Conservation (phyloP, 2,329 filamentous ascomycete genomes). For the Trichoderma afroharzianum region DNA sequence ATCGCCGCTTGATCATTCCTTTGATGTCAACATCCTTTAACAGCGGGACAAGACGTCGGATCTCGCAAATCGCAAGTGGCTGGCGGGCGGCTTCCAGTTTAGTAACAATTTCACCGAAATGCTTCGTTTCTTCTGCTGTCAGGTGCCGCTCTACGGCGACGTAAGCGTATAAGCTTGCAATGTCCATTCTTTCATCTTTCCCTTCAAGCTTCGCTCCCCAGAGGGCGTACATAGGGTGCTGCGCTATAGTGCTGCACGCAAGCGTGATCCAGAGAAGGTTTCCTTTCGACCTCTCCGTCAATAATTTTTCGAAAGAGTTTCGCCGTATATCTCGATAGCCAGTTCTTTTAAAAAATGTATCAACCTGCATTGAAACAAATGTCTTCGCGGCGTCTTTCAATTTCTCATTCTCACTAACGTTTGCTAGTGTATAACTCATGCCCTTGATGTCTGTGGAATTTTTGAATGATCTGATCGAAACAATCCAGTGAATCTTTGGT, state of each 20-base stretch:
- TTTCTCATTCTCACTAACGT: neutral
- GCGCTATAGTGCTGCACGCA: neutral
- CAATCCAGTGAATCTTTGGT: neutral
- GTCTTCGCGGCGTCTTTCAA: neutral
- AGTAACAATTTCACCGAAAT: neutral
- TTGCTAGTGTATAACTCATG: neutral
- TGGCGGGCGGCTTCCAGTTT: neutral
- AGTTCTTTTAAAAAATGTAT: neutral
- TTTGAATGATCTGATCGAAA: neutral
- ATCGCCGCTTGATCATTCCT: neutral
- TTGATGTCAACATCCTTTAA: neutral
- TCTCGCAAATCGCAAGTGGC: neutral
- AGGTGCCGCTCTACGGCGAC: neutral
- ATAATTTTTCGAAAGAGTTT: neutral
- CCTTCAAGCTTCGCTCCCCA: neutral
- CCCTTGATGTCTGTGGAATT: neutral
- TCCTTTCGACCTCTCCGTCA: neutral
- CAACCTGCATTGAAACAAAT: neutral
- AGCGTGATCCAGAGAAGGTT: neutral
- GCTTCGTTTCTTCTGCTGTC: neutral
- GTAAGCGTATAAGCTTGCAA: neutral
- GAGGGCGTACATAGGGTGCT: neutral
- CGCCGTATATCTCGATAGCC: neutral
- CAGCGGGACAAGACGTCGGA: neutral
- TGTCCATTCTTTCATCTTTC: neutral